A percentile compares a stretch with the other conserved stretches of the same genome.
These are phyloP conservation scores for Sarcomyxa edulis DNA, from an alignment of 768 basidiomycete genomes.

Conservation along the genomic window DNA sequence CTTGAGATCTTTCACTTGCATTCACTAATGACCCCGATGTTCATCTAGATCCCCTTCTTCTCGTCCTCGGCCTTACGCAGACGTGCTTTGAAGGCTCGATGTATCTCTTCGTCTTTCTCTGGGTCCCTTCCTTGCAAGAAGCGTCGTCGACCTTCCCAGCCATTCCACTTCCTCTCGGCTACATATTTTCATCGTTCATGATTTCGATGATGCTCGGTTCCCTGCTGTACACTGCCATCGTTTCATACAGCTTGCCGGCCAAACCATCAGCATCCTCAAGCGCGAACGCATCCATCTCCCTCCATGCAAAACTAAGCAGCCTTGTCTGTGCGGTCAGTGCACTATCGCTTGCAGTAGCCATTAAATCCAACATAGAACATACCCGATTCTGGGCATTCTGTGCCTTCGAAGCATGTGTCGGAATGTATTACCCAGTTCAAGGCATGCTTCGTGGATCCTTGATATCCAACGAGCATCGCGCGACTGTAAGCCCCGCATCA, in stretches of 20 bases:
- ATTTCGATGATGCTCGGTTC: slow-evolving; percentile 80
- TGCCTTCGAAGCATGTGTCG: slow-evolving; percentile 70
- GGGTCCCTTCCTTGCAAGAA: slow-evolving; percentile 76
- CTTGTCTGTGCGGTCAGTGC: slow-evolving; percentile 57
- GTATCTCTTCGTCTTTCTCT: slow-evolving; percentile 82
- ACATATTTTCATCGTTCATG: slow-evolving; percentile 81
- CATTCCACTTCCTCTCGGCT: slow-evolving; percentile 58
- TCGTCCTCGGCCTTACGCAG: slow-evolving; percentile 66
- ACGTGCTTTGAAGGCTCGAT: slow-evolving; percentile 83
- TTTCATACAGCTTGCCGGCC: slow-evolving; percentile 22
- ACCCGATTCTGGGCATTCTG: slow-evolving; percentile 71
- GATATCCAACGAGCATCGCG: slow-evolving; percentile 67
- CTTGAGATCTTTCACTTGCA: background rate
- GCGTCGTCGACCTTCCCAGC: slow-evolving; percentile 30
- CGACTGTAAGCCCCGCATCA: slow-evolving; percentile 54
- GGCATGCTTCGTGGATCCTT: slow-evolving; percentile 66
- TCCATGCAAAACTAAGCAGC: slow-evolving; percentile 66
- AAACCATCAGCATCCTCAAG: slow-evolving; percentile 6
- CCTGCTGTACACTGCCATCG: slow-evolving; percentile 55
- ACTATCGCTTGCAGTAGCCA: slow-evolving; percentile 46
- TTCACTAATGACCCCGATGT: background rate
- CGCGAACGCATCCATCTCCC: slow-evolving; percentile 37
- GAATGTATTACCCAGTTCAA: slow-evolving; percentile 76
- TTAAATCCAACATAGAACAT: slow-evolving; percentile 37
- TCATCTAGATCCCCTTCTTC: slow-evolving; percentile 48